These are phyloP conservation scores for Lithohypha guttulata DNA, from an alignment of 2,329 filamentous ascomycete species.

Conservation along the genomic window DNA sequence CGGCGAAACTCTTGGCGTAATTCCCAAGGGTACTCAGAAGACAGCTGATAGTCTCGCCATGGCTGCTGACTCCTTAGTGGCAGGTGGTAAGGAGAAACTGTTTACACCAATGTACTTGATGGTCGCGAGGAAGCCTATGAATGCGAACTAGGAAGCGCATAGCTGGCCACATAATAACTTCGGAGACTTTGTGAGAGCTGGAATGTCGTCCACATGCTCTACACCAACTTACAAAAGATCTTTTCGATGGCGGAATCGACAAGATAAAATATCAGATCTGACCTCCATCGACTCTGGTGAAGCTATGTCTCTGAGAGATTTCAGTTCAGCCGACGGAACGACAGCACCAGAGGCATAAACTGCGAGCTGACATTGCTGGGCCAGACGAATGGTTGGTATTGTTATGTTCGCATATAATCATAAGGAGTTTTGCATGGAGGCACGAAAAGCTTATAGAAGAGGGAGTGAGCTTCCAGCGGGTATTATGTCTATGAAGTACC, in stretches of 20 bases:
- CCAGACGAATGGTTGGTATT: too few relatives aligned
- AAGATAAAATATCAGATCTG: too few relatives aligned
- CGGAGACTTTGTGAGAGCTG: constrained; percentile 4
- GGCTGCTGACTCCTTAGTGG: constrained; percentile 75
- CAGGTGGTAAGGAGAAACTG: constrained; percentile 76
- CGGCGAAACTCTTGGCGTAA: constrained; percentile 63
- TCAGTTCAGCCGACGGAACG: too few relatives aligned
- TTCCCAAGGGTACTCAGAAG: constrained; percentile 79
- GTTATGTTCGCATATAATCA: too few relatives aligned
- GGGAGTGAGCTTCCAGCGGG: too few relatives aligned
- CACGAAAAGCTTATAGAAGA: too few relatives aligned
- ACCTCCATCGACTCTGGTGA: too few relatives aligned
- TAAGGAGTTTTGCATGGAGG: too few relatives aligned
- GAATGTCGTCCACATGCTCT: neutral
- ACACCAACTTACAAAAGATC: neutral
- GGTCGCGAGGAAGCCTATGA: constrained; percentile 70
- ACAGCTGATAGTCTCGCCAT: constrained; percentile 80
- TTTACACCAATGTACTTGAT: constrained; percentile 99
- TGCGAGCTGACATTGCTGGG: too few relatives aligned
- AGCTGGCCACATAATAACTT: constrained; percentile 1
- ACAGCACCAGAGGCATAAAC: too few relatives aligned
- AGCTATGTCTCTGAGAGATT: too few relatives aligned
- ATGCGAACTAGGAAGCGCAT: constrained; percentile 5
- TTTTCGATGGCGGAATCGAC: constrained; percentile 7
- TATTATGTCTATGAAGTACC: too few relatives aligned